Base-by-base conservation (phyloP, 2,329 filamentous ascomycete genomes). In the Sarocladium brachiariae region DNA sequence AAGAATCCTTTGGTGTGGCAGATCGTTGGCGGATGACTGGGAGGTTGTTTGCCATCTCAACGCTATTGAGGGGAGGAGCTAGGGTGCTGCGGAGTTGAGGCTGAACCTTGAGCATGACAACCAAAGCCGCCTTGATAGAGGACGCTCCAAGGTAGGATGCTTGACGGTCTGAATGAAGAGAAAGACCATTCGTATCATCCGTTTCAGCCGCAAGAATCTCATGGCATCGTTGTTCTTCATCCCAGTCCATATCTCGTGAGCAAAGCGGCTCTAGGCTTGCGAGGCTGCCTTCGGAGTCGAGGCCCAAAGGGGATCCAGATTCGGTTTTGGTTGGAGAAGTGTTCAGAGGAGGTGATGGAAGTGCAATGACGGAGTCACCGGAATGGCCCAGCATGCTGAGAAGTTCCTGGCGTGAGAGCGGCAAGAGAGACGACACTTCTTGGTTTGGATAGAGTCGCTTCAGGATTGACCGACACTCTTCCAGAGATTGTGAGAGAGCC, bases 121-220 rank as follows among this genome's bases (percentile, higher is more conserved):
- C 81, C 31, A 89, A 72, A 1, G 84, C 84, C 1, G 85, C 85
- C 59, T 86, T 86, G 60, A 89, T 85, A 5, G 85, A 89, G 0
- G 86, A 89, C 14, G 86, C 83, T 1, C 85, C 85, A 3, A 89
- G 71, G 59, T 89, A 89, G 2, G 85, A 78, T 3, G 73, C 66
- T 56, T 81, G 78, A 38, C 82, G 77, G 52, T 86, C 78, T 5
- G 76, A 68, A 2, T 70, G 68, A 30, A 76, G 76, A 61, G 83
- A 87, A 2, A 88, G 70, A 0, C 83, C 83, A 21, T 65, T 65
- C 30, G 64, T 55, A 47, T 63, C 57, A 50, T 88, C 85, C 1
- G 83, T 83, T 57, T 87, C 78, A 6, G 71, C 73, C n/a, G 78
- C 77, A 49, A 83, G 73, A 4, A 76, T 68, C 51, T 83, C 78